Evolutionary conservation across 768 basidiomycete genomes (phyloP).

Genomic region (Suillus clintonianus): DNA sequence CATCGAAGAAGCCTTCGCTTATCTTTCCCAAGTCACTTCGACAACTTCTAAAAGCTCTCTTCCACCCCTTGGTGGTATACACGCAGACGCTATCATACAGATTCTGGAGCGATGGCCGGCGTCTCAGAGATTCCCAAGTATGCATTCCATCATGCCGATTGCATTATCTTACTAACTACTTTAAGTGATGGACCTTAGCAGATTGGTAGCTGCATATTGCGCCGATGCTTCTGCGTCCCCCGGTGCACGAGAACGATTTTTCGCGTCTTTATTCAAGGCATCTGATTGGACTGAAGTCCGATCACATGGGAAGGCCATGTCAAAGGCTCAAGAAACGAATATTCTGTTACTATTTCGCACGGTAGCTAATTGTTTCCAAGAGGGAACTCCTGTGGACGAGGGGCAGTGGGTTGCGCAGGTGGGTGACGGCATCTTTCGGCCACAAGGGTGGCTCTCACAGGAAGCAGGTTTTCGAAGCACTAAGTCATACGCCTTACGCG

Average conservation of each 20-base stretch:
- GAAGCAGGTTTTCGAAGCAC: conserved; percentile 56
- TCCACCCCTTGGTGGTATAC: conserved; percentile 42
- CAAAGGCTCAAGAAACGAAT: conserved; percentile 84
- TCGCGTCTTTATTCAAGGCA: conserved; percentile 64
- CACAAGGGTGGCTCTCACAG: conserved; percentile 10
- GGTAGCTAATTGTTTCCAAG: conserved; percentile 77
- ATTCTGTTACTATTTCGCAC: conserved; percentile 77
- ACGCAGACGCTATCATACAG: conserved; percentile 62
- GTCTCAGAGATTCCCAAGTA: conserved; percentile 73
- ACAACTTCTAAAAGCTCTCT: conserved; percentile 29
- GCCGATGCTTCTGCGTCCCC: conserved; percentile 51
- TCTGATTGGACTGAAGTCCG: conserved; percentile 57
- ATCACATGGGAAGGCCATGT: conserved; percentile 54
- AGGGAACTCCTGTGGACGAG: conserved; percentile 43
- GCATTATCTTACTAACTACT: background rate
- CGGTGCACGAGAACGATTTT: conserved; percentile 50
- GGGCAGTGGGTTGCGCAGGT: conserved; percentile 57
- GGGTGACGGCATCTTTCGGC: background rate
- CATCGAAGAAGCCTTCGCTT: conserved; percentile 64
- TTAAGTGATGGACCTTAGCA: conserved; percentile 82
- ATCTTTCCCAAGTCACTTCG: conserved; percentile 53
- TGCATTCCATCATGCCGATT: conserved; percentile 7
- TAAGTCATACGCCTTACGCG: conserved; percentile 53
- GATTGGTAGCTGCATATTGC: conserved; percentile 70
- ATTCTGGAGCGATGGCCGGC: conserved; percentile 76